Percentiles rank a stretch among this genome's conserved stretches.
Conservation (phyloP, 371 early-diverging fungal genomes). For the Umbelopsis sp. region DNA sequence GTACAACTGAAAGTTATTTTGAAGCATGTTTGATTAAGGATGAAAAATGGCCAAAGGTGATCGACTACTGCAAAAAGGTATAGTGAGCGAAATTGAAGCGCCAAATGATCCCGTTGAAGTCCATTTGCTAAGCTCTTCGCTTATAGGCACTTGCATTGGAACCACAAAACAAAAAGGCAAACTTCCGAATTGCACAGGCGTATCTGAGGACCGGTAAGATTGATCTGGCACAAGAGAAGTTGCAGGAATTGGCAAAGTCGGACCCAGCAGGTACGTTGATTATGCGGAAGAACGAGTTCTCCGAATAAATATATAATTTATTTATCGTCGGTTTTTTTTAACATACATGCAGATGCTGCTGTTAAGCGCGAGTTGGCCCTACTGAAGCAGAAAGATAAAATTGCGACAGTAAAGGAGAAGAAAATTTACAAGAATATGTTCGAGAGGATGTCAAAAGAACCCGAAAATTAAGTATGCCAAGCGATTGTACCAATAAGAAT, state of each 20-base stretch:
- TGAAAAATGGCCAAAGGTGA: slow-evolving; percentile 23
- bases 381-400: slow-evolving; percentile 25
- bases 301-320: background rate
- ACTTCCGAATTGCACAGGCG: slow-evolving; percentile 51
- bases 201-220: slow-evolving; percentile 41
- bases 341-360: slow-evolving; percentile 18
- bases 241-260: slow-evolving; percentile 30
- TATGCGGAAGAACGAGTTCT: background rate
- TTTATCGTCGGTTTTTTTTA: background rate
- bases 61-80: slow-evolving; percentile 26
- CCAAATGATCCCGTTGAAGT: too few species aligned
- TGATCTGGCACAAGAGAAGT: slow-evolving; percentile 39
- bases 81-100: too few species aligned
- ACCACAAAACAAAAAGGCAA: slow-evolving; percentile 43
- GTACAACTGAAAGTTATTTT: background rate
- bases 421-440: slow-evolving; percentile 27
- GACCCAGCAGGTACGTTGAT: slow-evolving; percentile 26
- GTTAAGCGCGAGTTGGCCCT: slow-evolving; percentile 25
- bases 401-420: slow-evolving; percentile 24
- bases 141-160: slow-evolving; percentile 38
- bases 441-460: slow-evolving; percentile 25
- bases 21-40: slow-evolving; percentile 27
- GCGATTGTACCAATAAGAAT: background rate
- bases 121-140: too few species aligned
- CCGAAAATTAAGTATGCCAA: slow-evolving; percentile 19